phyloP scores from a whole-genome alignment of 2,329 filamentous ascomycete genomes.

The Torrubiellomyces zombiae region DNA sequence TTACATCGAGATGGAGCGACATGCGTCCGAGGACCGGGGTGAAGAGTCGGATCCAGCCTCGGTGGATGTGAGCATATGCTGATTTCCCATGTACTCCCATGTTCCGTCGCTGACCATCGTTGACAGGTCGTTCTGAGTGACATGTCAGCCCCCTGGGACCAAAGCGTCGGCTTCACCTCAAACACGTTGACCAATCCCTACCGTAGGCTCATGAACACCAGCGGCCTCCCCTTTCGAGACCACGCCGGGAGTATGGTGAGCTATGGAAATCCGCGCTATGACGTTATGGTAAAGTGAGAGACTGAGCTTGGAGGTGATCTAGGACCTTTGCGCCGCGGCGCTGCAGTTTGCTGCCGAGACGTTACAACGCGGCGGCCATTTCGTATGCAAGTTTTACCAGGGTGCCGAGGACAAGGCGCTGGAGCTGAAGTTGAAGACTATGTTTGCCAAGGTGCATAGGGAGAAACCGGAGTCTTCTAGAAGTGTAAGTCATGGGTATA shows the following conservation, averaged over 20 bases:
- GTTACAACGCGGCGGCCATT: conserved; percentile 66
- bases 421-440: conserved; percentile 53
- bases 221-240: conserved; percentile 70
- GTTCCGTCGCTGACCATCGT: no score
- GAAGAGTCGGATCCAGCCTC: conserved; percentile 10
- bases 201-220: conserved; percentile 98
- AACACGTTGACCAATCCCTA: conserved; percentile 91
- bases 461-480: conserved; percentile 88
- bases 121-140: conserved; percentile 75
- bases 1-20: conserved; percentile 50
- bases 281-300: neutral
- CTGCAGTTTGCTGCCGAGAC: conserved; percentile 75
- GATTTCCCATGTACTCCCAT: no score
- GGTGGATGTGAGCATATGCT: conserved; percentile 46
- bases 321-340: conserved; percentile 85
- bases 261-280: conserved; percentile 1
- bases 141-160: conserved; percentile 95
- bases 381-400: conserved; percentile 96
- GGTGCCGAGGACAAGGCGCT: conserved; percentile 70
- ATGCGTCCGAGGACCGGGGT: conserved; percentile 9
- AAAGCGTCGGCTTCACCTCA: conserved; percentile 61
- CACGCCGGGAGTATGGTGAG: conserved; percentile 89
- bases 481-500: conserved; percentile 42
- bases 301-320: conserved; percentile 1
- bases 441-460: conserved; percentile 67